These are phyloP conservation scores for Neurospora crassa DNA, from an alignment of 2,329 filamentous ascomycete genomes.

Conservation along the genomic window DNA sequence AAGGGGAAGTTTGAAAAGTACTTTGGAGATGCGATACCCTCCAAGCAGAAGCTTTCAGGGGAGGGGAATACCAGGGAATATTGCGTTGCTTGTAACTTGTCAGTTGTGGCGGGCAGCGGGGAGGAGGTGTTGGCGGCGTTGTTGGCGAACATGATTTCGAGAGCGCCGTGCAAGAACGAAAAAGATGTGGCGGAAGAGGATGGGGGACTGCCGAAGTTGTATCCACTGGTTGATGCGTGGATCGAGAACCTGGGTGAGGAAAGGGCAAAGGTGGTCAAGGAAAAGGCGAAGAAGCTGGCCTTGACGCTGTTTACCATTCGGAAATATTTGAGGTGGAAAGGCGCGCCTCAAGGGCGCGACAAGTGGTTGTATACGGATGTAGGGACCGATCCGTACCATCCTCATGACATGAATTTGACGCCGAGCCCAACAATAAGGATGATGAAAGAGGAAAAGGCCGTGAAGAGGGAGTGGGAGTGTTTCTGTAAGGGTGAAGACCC, in stretches of 20 bases:
- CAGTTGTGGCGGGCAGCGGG: slow-evolving; percentile 34
- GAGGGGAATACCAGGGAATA: not conserved
- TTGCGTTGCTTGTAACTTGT: slow-evolving; percentile 46
- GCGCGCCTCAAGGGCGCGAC: not conserved
- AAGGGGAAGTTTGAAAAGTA: slow-evolving; percentile 24
- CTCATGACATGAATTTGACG: not conserved
- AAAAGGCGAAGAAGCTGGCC: slow-evolving; percentile 6
- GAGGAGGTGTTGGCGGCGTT: slow-evolving; percentile 33
- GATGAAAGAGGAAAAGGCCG: not conserved
- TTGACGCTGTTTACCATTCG: slow-evolving; percentile 1
- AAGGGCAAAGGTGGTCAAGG: slow-evolving; percentile 4
- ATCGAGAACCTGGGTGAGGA: slow-evolving; percentile 23
- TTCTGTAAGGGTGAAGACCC: not conserved
- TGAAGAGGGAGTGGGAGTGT: slow-evolving; percentile 2
- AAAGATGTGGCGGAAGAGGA: not conserved
- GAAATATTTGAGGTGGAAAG: not conserved
- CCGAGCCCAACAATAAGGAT: not conserved
- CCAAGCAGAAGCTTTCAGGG: not conserved
- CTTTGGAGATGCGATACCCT: slow-evolving; percentile 24
- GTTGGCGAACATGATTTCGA: slow-evolving; percentile 31
- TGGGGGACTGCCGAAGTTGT: slow-evolving; percentile 24
- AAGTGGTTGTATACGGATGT: not conserved
- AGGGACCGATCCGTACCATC: not conserved
- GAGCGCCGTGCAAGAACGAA: slow-evolving; percentile 18
- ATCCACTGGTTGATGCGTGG: slow-evolving; percentile 34